Conservation (phyloP, 2,329 filamentous ascomycete genomes). For the Chaetomiaceae sp. region DNA sequence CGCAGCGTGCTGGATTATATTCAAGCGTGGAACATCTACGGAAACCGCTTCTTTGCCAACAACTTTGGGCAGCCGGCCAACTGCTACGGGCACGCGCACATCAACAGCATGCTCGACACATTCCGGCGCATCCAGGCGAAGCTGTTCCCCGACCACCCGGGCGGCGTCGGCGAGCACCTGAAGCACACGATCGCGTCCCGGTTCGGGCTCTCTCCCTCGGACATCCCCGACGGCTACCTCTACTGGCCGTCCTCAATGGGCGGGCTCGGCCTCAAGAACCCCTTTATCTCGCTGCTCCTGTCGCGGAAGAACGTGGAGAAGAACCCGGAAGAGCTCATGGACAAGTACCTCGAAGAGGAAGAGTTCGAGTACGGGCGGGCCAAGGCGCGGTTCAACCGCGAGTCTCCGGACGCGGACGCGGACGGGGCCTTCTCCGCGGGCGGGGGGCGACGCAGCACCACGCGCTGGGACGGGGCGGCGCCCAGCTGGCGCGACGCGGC, state of each 20-base stretch:
- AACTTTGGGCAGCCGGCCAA: constrained; percentile 50
- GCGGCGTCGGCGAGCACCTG: constrained; percentile 51
- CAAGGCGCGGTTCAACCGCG: constrained; percentile 34
- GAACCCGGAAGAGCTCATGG: constrained; percentile 30
- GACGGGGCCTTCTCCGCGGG: background rate
- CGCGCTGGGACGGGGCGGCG: background rate
- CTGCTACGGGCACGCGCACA: constrained; percentile 47
- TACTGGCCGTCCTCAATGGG: constrained; percentile 44
- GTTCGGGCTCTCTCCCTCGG: constrained; percentile 38
- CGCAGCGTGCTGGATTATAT: constrained; percentile 45
- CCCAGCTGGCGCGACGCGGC: constrained; percentile 17
- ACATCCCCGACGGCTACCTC: constrained; percentile 43
- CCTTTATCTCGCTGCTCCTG: constrained; percentile 40
- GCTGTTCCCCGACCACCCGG: constrained; percentile 37
- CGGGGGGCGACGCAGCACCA: background rate
- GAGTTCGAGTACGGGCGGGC: constrained; percentile 32
- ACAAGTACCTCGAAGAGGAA: constrained; percentile 33
- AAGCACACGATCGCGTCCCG: constrained; percentile 46
- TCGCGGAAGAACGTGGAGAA: constrained; percentile 33
- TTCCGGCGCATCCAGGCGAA: constrained; percentile 42
- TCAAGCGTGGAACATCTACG: constrained; percentile 50
- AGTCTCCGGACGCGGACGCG: constrained; percentile 10
- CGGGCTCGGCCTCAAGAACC: constrained; percentile 43
- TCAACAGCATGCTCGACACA: constrained; percentile 48
- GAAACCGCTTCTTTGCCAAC: constrained; percentile 45